Evolutionary conservation across 129 eudicot species (phyloP).

Genomic region (Escallonia rubra): DNA sequence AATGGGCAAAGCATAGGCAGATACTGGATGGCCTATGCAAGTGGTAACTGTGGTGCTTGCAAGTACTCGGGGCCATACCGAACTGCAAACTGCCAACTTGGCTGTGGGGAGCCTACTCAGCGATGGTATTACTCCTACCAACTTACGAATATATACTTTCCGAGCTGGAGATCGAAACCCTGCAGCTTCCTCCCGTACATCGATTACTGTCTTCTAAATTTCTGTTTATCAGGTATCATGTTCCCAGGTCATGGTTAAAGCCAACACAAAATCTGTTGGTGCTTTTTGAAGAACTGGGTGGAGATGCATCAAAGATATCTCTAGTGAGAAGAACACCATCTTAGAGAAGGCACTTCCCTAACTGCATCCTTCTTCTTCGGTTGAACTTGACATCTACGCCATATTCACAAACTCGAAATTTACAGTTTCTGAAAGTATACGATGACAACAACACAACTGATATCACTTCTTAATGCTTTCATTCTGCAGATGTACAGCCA

Average conservation of each 20-base stretch:
- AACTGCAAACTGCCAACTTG: slow-evolving; percentile 60
- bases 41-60: slow-evolving; percentile 58
- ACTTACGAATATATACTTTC: too few species aligned
- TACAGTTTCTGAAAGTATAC: not conserved
- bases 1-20: slow-evolving; percentile 89
- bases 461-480: not conserved
- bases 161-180: too few species aligned
- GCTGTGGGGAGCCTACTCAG: slow-evolving; percentile 85
- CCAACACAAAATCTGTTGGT: slow-evolving; percentile 64
- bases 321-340: slow-evolving; percentile 57
- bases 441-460: too few species aligned
- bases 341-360: slow-evolving; percentile 48
- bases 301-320: slow-evolving; percentile 66
- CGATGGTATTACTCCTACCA: slow-evolving; percentile 41
- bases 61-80: slow-evolving; percentile 60
- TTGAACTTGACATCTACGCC: not conserved
- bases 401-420: not conserved
- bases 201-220: not conserved
- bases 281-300: slow-evolving; percentile 80
- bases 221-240: slow-evolving; percentile 68
- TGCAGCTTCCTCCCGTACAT: too few species aligned
- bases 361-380: not conserved
- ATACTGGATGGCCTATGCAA: slow-evolving; percentile 67
- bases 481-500: slow-evolving; percentile 40
- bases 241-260: slow-evolving; percentile 87